These are phyloP conservation scores for Apiospora hydei DNA, from an alignment of 2,329 filamentous ascomycete genomes.

Conservation along the genomic window DNA sequence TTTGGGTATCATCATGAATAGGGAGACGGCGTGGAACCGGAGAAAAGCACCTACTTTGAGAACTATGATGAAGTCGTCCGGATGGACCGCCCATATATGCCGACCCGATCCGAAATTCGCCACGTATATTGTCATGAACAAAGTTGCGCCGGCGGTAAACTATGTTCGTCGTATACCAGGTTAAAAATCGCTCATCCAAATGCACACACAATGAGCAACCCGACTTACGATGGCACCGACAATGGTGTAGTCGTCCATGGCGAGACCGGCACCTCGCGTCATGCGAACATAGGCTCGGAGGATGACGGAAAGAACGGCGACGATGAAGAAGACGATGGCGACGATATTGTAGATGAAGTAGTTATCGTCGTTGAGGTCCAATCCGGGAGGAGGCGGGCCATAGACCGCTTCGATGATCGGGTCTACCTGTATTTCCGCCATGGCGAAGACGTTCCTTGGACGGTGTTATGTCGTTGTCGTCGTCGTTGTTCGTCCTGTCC, in stretches of 20 bases:
- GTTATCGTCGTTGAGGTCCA: conserved; percentile 31
- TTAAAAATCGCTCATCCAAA: background rate
- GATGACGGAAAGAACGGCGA: conserved; percentile 32
- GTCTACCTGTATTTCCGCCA: conserved; percentile 26
- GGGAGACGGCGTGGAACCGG: background rate
- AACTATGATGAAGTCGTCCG: conserved; percentile 29
- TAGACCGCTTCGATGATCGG: conserved; percentile 28
- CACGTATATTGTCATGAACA: conserved; percentile 31
- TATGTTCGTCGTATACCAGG: background rate
- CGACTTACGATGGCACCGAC: conserved; percentile 35
- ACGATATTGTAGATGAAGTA: conserved; percentile 33
- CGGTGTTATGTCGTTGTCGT: background rate
- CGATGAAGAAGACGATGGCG: conserved; percentile 32
- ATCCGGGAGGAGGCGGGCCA: conserved; percentile 32
- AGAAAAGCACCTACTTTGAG: conserved; percentile 31
- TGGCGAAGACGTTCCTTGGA: background rate
- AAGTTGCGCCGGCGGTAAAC: conserved; percentile 29
- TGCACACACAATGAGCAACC: background rate
- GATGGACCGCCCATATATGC: conserved; percentile 34
- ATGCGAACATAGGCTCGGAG: conserved; percentile 34
- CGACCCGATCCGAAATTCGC: conserved; percentile 34
- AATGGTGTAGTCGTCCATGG: conserved; percentile 36
- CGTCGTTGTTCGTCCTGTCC: background rate
- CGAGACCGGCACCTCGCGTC: conserved; percentile 25
- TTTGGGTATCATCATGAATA: too few relatives aligned